Evolutionary conservation across 495 filamentous ascomycete species (phyloP).

Genomic region (Parathielavia hyrcaniae): DNA sequence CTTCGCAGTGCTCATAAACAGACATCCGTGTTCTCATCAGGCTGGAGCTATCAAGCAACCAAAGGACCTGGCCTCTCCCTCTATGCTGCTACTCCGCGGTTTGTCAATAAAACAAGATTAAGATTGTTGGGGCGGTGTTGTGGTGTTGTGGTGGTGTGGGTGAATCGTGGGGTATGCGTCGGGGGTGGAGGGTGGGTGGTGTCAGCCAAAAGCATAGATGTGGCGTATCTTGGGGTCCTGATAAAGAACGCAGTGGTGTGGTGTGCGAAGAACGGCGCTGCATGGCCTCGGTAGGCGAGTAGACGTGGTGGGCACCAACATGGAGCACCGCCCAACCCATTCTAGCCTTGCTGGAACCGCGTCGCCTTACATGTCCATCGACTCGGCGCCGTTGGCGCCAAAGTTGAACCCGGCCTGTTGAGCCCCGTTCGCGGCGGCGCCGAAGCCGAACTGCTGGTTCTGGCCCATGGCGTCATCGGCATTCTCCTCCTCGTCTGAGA

Average conservation of each 20-base stretch:
- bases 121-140: constrained; percentile 28
- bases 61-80: constrained; percentile 35
- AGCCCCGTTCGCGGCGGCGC: constrained; percentile 58
- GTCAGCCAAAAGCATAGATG: constrained; percentile 24
- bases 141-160: constrained; percentile 20
- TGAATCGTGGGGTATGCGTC: constrained; percentile 16
- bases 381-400: constrained; percentile 78
- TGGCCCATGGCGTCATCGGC: constrained; percentile 57
- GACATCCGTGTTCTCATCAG: constrained; percentile 26
- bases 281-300: not conserved
- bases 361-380: constrained; percentile 92
- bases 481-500: constrained; percentile 94
- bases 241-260: constrained; percentile 3
- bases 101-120: constrained; percentile 38
- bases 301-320: not conserved
- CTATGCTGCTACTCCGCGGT: constrained; percentile 27
- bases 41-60: constrained; percentile 52
- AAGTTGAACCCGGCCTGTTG: constrained; percentile 77
- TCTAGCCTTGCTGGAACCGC: not conserved
- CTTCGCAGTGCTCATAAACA: constrained; percentile 9
- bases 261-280: constrained; percentile 1
- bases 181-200: constrained; percentile 9
- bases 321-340: not conserved
- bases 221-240: constrained; percentile 18
- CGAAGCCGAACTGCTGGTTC: constrained; percentile 71